Base-by-base conservation (phyloP, 2,329 filamentous ascomycete genomes). In the Fusarium denticulatum region DNA sequence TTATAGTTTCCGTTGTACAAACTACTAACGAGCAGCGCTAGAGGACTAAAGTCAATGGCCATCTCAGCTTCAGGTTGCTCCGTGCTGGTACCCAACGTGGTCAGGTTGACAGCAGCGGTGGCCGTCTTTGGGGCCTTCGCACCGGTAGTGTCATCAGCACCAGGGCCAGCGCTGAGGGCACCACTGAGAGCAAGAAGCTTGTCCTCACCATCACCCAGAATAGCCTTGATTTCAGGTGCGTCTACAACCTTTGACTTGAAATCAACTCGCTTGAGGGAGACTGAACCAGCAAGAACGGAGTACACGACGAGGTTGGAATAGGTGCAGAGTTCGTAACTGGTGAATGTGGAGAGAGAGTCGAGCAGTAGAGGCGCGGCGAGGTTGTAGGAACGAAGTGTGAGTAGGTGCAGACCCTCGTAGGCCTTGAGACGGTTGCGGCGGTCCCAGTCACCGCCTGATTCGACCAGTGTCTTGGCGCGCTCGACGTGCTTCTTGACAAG, bases 181-280 rank as follows among this genome's bases (percentile, higher is more conserved):
- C 95, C 95, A 36, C 92, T 91, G 28, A 98, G 86, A 1, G 94
- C 95, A 37, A 94, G 88, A 61, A 97, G 86, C 84, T 96, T 96
- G 80, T 98, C 95, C 78, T 97, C 93, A 30, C 92, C 92, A 76
- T 96, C 92, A 66, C 96, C 96, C 30, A 99, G 90, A 73, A 99
- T 97, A 42, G 96, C 96, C 85, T 96, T 97, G 85, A 99, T 98
- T 85, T 99, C 96, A 18, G 96, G 96, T 13, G 96, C 96, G 82
- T 99, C 96, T 45, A 99, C 96, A 32, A 99, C 96, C 87, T 98
- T 98, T 75, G 94, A 94, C 88, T 99, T 99, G 89, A 99, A 99
- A 83, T 99, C 96, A 39, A 98, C 94, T 55, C 96, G 93, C 87
- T 98, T 97, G 64, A 99, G 89, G 50, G 96, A 96, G 30, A 98